These are phyloP conservation scores for Yamadazyma sp. DNA, from an alignment of 1,139 yeast species.

Conservation along the genomic window DNA sequence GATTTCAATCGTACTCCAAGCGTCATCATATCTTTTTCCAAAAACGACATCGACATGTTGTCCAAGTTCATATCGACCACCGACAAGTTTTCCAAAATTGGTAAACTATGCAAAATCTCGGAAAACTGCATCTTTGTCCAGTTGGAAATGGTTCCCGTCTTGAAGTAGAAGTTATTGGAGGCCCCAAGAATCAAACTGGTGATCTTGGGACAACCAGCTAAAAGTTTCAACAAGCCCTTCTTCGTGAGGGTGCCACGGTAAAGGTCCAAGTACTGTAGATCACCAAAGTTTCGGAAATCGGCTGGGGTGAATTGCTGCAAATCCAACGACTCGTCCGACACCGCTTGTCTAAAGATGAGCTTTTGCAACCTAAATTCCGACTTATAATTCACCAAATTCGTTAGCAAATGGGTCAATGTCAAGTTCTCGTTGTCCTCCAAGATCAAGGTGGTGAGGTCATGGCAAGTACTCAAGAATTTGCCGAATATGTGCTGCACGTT, in stretches of 20 bases:
- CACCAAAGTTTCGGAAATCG: conserved; percentile 27
- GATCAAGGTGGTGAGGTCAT: conserved; percentile 21
- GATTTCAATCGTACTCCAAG: conserved; percentile 18
- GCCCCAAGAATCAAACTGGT: conserved; percentile 29
- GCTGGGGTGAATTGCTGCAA: conserved; percentile 25
- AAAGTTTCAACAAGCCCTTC: conserved; percentile 31
- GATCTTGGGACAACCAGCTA: conserved; percentile 21
- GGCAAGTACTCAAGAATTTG: conserved; percentile 23
- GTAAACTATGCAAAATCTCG: conserved; percentile 25
- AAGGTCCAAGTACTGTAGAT: conserved; percentile 31
- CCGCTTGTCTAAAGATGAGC: conserved; percentile 32
- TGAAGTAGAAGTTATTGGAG: conserved; percentile 31
- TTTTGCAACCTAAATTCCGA: conserved; percentile 26
- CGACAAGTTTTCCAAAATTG: conserved; percentile 24
- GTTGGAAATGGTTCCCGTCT: conserved; percentile 23
- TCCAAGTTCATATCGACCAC: conserved; percentile 41
- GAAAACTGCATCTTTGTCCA: conserved; percentile 18
- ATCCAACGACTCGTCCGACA: conserved; percentile 15
- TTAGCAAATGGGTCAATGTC: conserved; percentile 28
- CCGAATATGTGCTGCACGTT: conserved; percentile 30
- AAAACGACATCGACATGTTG: conserved; percentile 32
- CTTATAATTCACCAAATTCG: conserved; percentile 29
- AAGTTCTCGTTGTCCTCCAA: conserved; percentile 38
- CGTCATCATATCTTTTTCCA: conserved; percentile 24
- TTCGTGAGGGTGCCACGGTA: conserved; percentile 33